Evolutionary conservation across 257 asterid genomes (phyloP).

Genomic region (Handroanthus guayacan): DNA sequence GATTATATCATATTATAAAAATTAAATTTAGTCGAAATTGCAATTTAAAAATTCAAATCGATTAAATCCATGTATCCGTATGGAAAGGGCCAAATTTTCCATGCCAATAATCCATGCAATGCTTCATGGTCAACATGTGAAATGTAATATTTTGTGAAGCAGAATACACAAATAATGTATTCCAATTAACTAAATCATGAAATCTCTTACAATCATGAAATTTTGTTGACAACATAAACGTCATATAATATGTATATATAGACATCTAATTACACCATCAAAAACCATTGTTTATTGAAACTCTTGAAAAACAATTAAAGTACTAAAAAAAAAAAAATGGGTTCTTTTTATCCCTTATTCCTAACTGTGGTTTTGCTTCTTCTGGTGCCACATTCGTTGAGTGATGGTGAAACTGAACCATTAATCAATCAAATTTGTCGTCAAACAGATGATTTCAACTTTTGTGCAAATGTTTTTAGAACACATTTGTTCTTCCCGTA

Average conservation of each 20-base stretch:
- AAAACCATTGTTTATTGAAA: background rate
- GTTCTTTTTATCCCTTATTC: background rate
- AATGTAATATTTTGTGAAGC: background rate
- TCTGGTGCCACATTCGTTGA: background rate
- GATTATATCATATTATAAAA: too few species aligned
- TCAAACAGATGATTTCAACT: background rate
- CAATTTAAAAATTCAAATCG: background rate
- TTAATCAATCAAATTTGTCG: background rate
- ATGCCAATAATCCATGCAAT: background rate
- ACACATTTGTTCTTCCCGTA: background rate
- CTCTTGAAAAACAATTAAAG: background rate
- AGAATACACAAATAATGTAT: background rate
- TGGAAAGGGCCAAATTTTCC: background rate
- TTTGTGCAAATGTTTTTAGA: background rate
- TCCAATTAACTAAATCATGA: background rate
- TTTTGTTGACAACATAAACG: background rate
- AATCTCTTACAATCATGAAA: background rate
- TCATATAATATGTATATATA: background rate
- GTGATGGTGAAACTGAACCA: background rate
- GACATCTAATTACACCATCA: background rate
- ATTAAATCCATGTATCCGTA: background rate
- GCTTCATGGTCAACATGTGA: background rate
- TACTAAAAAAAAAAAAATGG: background rate
- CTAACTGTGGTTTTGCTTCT: background rate
- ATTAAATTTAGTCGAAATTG: background rate